Percentiles rank a stretch among this genome's conserved stretches.
Conservation (phyloP, 169 alveolate species). For the Eimeria tenella region DNA sequence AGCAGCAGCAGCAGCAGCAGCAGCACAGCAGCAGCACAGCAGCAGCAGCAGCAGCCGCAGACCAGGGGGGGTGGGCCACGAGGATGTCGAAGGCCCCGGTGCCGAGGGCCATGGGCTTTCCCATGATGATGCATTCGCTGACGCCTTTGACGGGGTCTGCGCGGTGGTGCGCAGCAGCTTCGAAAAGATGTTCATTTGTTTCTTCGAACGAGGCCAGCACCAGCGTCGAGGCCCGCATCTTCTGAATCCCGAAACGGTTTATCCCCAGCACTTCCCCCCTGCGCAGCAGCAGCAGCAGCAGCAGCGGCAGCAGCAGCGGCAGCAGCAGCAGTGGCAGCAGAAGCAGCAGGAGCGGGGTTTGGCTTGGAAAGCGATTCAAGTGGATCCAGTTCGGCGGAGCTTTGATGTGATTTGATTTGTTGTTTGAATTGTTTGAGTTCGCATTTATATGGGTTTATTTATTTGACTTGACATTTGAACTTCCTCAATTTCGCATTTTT, state of each 20-base stretch:
- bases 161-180: conserved; percentile 94
- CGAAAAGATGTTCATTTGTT: conserved; percentile 98
- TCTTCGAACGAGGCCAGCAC: conserved; percentile 99
- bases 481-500: too few species aligned
- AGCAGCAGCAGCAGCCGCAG: background rate
- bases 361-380: too few species aligned
- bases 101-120: conserved; percentile 96
- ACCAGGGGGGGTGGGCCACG: conserved; percentile 59
- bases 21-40: background rate
- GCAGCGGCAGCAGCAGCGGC: too few species aligned
- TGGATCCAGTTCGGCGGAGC: too few species aligned
- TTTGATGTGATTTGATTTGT: too few species aligned
- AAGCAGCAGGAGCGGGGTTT: too few species aligned
- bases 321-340: too few species aligned
- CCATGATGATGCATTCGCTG: conserved; percentile 98
- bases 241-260: conserved; percentile 97
- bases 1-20: background rate
- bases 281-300: background rate
- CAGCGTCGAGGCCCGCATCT: conserved; percentile 97
- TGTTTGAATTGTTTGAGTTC: too few species aligned
- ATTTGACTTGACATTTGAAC: too few species aligned
- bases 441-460: too few species aligned
- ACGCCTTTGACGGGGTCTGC: conserved; percentile 91
- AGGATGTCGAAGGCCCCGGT: conserved; percentile 96
- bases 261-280: conserved; percentile 97